These are phyloP conservation scores for Chalaropsis thielavioides DNA, from an alignment of 2,329 filamentous ascomycete species.

Conservation along the genomic window DNA sequence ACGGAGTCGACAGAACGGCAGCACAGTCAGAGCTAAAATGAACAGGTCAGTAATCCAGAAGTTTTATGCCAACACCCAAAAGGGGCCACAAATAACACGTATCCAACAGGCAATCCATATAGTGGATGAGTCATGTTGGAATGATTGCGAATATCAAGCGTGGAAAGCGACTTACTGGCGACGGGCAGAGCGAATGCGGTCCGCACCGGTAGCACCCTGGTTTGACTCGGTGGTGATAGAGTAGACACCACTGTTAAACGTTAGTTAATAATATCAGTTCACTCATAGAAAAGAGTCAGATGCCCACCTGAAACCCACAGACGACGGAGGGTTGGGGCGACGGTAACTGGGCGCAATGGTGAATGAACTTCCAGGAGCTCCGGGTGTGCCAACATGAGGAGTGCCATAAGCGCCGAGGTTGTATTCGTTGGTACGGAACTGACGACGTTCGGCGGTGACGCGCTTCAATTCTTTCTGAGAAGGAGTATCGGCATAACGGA, in stretches of 20 bases:
- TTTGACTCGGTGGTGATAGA: slow-evolving; percentile 12
- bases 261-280: neutral
- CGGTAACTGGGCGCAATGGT: slow-evolving; percentile 20
- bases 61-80: neutral
- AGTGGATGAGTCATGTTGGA: slow-evolving; percentile 17
- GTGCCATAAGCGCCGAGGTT: slow-evolving; percentile 58
- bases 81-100: neutral
- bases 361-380: slow-evolving; percentile 22
- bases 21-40: slow-evolving; percentile 30
- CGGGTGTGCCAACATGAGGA: slow-evolving; percentile 40
- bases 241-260: slow-evolving; percentile 5
- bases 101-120: neutral
- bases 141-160: neutral
- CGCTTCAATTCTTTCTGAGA: slow-evolving; percentile 95
- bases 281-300: neutral
- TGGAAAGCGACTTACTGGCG: slow-evolving; percentile 9
- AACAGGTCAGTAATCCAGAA: slow-evolving; percentile 25
- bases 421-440: slow-evolving; percentile 94
- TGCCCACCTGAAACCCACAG: slow-evolving; percentile 5
- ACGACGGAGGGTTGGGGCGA: slow-evolving; percentile 25
- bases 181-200: slow-evolving; percentile 8
- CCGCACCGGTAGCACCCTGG: neutral
- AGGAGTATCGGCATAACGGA: slow-evolving; percentile 92
- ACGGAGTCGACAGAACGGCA: slow-evolving; percentile 25
- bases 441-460: slow-evolving; percentile 83